Conservation (phyloP, 495 filamentous ascomycete genomes). For the Penicillium cinerascens region DNA sequence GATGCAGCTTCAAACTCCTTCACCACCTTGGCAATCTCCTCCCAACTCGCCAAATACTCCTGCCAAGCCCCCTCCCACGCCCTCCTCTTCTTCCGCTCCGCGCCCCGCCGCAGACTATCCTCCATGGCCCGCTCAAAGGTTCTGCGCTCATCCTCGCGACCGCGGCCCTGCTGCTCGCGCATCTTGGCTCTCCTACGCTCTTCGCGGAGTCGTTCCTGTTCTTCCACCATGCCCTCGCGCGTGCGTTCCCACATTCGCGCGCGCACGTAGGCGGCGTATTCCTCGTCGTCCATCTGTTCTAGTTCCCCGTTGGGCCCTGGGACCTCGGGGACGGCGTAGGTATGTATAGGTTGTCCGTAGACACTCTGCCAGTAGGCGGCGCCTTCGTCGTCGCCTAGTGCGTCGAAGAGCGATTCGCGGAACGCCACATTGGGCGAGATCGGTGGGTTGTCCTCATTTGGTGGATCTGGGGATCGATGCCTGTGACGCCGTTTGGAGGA, state of each 20-base stretch:
- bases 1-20: neutral
- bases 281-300: slow-evolving; percentile 85
- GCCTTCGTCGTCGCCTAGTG: slow-evolving; percentile 97
- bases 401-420: slow-evolving; percentile 94
- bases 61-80: slow-evolving; percentile 58
- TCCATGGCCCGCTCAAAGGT: slow-evolving; percentile 47
- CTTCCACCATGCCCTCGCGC: slow-evolving; percentile 58
- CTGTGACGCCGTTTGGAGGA: slow-evolving; percentile 13
- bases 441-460: slow-evolving; percentile 3
- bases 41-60: slow-evolving; percentile 63
- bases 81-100: slow-evolving; percentile 45
- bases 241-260: slow-evolving; percentile 91
- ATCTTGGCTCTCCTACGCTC: slow-evolving; percentile 48
- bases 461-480: slow-evolving; percentile 3
- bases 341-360: slow-evolving; percentile 88
- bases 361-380: slow-evolving; percentile 92
- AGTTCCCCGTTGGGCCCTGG: slow-evolving; percentile 55
- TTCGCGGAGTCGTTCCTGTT: slow-evolving; percentile 59
- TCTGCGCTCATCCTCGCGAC: slow-evolving; percentile 28
- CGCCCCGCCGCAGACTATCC: slow-evolving; percentile 49
- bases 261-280: slow-evolving; percentile 82
- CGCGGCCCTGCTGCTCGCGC: slow-evolving; percentile 36
- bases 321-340: slow-evolving; percentile 45
- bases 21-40: slow-evolving; percentile 42
- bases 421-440: slow-evolving; percentile 69